Percentiles rank a stretch among this genome's conserved stretches.
Conservation (phyloP, 257 asterid genomes). For the Phtheirospermum japonicum region DNA sequence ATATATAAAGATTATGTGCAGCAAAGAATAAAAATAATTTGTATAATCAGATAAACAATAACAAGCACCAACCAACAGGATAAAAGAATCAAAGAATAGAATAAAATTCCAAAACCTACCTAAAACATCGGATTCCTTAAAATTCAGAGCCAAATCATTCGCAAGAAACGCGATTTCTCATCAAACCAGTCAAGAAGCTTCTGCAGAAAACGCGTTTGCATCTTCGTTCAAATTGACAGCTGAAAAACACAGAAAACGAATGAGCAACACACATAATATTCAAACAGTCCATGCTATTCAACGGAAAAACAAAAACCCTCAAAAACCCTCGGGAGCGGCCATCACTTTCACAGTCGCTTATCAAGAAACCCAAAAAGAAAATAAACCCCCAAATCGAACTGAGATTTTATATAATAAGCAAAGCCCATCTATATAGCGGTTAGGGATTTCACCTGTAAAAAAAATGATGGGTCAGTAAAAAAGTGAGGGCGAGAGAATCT, state of each 20-base stretch:
- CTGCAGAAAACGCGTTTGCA: constrained; percentile 29
- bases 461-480: constrained; percentile 34
- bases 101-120: constrained; percentile 43
- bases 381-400: neutral
- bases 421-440: constrained; percentile 18
- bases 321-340: constrained; percentile 29
- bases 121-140: constrained; percentile 86
- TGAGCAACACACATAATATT: constrained; percentile 15
- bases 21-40: too few species aligned
- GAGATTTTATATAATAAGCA: too few species aligned
- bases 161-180: constrained; percentile 30
- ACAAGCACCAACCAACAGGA: neutral
- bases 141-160: constrained; percentile 45
- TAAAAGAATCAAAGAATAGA: constrained; percentile 76
- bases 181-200: constrained; percentile 33
- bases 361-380: neutral
- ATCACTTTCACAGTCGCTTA: constrained; percentile 6
- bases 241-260: constrained; percentile 30
- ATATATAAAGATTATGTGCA: constrained; percentile 43
- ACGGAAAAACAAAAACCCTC: constrained; percentile 8
- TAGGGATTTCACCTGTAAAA: constrained; percentile 2
- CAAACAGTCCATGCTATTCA: constrained; percentile 37
- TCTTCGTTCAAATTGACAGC: constrained; percentile 42
- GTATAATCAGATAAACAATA: constrained; percentile 37
- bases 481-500: constrained; percentile 20